Conservation (phyloP, 305 asterid genomes). For the Rubia occidens region DNA sequence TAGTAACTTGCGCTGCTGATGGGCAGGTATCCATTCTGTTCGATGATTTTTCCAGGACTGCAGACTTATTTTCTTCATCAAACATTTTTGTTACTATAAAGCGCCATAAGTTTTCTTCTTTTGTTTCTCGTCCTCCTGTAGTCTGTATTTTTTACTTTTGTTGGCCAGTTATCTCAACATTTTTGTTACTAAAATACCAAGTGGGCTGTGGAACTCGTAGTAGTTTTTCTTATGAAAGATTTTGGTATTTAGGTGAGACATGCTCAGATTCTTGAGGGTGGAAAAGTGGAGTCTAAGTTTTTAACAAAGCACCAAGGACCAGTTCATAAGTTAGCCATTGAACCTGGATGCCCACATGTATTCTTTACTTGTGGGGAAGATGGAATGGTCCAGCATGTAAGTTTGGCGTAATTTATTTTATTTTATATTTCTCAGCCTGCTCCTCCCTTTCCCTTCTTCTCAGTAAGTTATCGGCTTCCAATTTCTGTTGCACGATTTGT, state of each 20-base stretch:
- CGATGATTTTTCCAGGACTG: background rate
- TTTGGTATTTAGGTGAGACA: constrained; percentile 55
- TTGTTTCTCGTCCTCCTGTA: background rate
- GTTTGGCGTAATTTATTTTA: constrained; percentile 15
- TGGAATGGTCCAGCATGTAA: constrained; percentile 87
- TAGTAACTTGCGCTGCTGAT: constrained; percentile 92
- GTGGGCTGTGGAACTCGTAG: background rate
- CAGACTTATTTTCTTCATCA: background rate
- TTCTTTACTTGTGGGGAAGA: constrained; percentile 90
- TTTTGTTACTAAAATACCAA: background rate
- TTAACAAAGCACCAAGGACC: constrained; percentile 61
- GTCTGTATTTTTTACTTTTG: background rate
- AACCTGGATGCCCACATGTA: constrained; percentile 81
- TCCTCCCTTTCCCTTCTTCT: background rate
- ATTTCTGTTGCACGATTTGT: background rate
- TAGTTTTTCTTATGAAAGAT: background rate
- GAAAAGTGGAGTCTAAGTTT: constrained; percentile 56
- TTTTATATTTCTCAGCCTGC: background rate
- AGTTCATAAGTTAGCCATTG: constrained; percentile 74
- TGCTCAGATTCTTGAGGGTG: constrained; percentile 56
- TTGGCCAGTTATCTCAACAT: background rate
- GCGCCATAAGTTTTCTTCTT: background rate
- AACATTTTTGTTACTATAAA: background rate
- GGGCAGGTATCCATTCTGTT: constrained; percentile 53
- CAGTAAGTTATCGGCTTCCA: background rate